These are phyloP conservation scores for Mediolabrus comicus DNA, from an alignment of 108 stramenopile species.

Conservation along the genomic window DNA sequence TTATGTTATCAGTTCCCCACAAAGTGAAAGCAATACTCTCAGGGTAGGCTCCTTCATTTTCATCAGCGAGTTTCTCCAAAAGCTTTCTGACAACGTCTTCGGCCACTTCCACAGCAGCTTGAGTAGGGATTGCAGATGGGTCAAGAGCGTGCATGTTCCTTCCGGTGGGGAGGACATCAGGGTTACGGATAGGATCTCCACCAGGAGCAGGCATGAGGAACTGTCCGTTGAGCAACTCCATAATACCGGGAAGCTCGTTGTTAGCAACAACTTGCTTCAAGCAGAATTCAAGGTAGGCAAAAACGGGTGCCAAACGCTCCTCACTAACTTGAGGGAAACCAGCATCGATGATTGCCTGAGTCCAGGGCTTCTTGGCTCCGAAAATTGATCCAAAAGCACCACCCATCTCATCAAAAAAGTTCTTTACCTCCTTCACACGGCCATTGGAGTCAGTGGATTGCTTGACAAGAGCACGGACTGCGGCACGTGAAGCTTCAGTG, in stretches of 20 bases:
- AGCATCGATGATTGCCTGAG: conserved; percentile 82
- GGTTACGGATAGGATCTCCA: conserved; percentile 97
- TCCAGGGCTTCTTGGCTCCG: conserved; percentile 87
- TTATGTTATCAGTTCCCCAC: conserved; percentile 99
- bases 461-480: conserved; percentile 87
- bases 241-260: conserved; percentile 93
- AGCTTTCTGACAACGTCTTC: conserved; percentile 85
- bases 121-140: conserved; percentile 94
- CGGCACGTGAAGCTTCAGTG: conserved; percentile 82
- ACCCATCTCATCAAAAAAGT: conserved; percentile 81
- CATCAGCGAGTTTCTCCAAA: conserved; percentile 85
- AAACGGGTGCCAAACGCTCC: conserved; percentile 77
- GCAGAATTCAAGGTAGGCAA: conserved; percentile 95
- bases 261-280: conserved; percentile 96
- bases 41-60: conserved; percentile 88
- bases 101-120: conserved; percentile 92
- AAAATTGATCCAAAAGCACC: conserved; percentile 62
- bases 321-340: conserved; percentile 87
- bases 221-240: conserved; percentile 91
- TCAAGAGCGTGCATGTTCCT: conserved; percentile 97
- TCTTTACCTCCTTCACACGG: conserved; percentile 94
- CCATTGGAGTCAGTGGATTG: conserved; percentile 90
- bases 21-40: conserved; percentile 95
- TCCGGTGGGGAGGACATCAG: conserved; percentile 94
- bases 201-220: conserved; percentile 96